Evolutionary conservation across 2,329 filamentous ascomycete genomes (phyloP).

Genomic region (Calonectria pauciramosa): DNA sequence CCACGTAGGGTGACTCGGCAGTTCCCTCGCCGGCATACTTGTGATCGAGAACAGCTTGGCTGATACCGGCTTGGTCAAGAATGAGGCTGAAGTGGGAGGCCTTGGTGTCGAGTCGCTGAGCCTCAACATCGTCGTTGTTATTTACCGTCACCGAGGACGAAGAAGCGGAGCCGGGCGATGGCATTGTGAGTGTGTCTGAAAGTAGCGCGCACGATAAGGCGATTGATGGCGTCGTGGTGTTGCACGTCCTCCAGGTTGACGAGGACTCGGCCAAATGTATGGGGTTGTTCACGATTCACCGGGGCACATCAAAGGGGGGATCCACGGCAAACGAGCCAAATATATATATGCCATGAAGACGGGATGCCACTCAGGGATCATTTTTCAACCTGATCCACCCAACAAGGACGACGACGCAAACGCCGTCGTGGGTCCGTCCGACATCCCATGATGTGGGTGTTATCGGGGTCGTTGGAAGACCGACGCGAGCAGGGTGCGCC

Average conservation of each 20-base stretch:
- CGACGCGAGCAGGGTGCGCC: slow-evolving; percentile 5
- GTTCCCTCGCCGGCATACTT: slow-evolving; percentile 74
- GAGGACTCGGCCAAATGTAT: not conserved
- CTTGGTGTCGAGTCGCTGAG: slow-evolving; percentile 50
- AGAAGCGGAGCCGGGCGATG: slow-evolving; percentile 39
- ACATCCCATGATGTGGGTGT: slow-evolving; percentile 12
- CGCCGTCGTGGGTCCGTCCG: slow-evolving; percentile 18
- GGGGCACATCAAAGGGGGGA: not conserved
- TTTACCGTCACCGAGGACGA: slow-evolving; percentile 41
- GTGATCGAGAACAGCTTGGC: slow-evolving; percentile 67
- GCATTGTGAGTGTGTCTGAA: slow-evolving; percentile 22
- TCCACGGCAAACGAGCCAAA: not conserved
- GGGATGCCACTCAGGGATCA: not conserved
- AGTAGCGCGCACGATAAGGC: not conserved
- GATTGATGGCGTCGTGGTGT: not conserved
- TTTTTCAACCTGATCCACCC: slow-evolving; percentile 32
- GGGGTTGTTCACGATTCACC: not conserved
- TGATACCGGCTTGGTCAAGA: slow-evolving; percentile 70
- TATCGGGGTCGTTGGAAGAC: slow-evolving; percentile 26
- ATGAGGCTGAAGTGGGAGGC: slow-evolving; percentile 66
- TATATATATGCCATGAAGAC: slow-evolving; percentile 30
- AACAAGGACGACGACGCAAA: slow-evolving; percentile 7
- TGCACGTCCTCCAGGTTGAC: not conserved
- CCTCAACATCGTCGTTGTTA: slow-evolving; percentile 56
- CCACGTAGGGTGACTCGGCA: slow-evolving; percentile 74